Base-by-base conservation (phyloP, 805 yeast genomes). In the Ogataea pini region DNA sequence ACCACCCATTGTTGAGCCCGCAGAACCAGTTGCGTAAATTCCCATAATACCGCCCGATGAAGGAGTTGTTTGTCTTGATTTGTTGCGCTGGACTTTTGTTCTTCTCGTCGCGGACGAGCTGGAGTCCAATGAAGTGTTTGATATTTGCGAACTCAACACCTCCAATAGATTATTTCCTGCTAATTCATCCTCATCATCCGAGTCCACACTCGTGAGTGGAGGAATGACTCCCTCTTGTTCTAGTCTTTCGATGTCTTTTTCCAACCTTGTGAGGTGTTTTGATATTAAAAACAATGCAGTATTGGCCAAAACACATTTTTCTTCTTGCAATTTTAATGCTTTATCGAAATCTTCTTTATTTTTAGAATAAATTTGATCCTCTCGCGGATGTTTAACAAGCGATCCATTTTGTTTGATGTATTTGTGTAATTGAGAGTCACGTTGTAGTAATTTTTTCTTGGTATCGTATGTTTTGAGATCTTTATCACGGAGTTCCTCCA, bases 361-460 rank as follows among this genome's bases (percentile, higher is more conserved):
- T 57, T 83, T 84, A 22, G 79, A 75, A 56, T 79, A 78, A 3
- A 86, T 60, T 51, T 76, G 82, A 39, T 73, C 79, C 62, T 92
- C 99, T 54, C 89, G 86, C 1, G 97, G 94, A 65, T 85, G 85
- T 54, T 83, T 86, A 1, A 85, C 77, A 36, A 85, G 68, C 1
- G 96, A 85, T 1, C 97, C 97, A 67, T 88, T 82, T 42, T 86
- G 84, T 54, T 85, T 81, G 51, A 90, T 86, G 64, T 80, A 85
- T 63, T 89, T 90, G 61, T 87, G 96, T 46, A 92, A 70, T 53
- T 83, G 88, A n/a, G 78, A 73, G 61, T 92, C 98, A 55, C 85
- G 77, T 49, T 81, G 83, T 56, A 78, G 82, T 53, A 82, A 78
- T 57, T 86, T 78, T 60, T 80, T 80, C 47, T 88, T 75, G 7